Percentiles rank a stretch among this genome's conserved stretches.
Evolutionary conservation across 495 filamentous ascomycete species (phyloP).

Genomic region (Neurospora sp.): DNA sequence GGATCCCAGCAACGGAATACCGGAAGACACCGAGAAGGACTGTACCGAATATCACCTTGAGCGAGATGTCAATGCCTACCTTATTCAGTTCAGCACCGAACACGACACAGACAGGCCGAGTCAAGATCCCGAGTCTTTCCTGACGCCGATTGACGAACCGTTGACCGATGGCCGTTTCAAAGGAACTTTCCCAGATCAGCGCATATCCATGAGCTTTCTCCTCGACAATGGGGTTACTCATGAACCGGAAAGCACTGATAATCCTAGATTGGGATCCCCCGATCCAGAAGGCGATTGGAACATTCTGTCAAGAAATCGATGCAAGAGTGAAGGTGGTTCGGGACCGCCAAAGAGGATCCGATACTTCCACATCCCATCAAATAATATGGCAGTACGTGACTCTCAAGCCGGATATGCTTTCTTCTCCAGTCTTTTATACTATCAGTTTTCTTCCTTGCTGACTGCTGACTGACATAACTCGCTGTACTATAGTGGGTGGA

Average conservation of each 20-base stretch:
- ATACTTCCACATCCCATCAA: conserved; percentile 14
- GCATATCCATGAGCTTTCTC: conserved; percentile 5
- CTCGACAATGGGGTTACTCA: not conserved
- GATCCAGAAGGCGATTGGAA: not conserved
- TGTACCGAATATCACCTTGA: not conserved
- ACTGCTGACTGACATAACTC: not conserved
- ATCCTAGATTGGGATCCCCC: not conserved
- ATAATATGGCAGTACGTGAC: conserved; percentile 13
- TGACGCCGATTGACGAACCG: conserved; percentile 4
- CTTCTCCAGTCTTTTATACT: no score
- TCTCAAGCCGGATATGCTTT: not conserved
- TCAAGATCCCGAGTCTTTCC: not conserved
- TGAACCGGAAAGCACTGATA: not conserved
- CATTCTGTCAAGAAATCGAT: not conserved
- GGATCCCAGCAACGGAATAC: not conserved
- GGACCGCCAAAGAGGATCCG: conserved; percentile 4
- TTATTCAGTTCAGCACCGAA: conserved; percentile 8
- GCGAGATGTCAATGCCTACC: conserved; percentile 13
- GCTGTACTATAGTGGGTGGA: conserved; percentile 10
- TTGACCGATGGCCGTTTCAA: conserved; percentile 9
- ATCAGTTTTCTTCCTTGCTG: not conserved
- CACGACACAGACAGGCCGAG: not conserved
- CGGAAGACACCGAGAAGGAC: not conserved
- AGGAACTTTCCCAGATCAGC: conserved; percentile 11
- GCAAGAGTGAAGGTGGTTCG: not conserved